Percentiles rank a stretch among this genome's conserved stretches.
phyloP scores from a whole-genome alignment of 2,329 filamentous ascomycete genomes.

The Penicillium verrucosum region DNA sequence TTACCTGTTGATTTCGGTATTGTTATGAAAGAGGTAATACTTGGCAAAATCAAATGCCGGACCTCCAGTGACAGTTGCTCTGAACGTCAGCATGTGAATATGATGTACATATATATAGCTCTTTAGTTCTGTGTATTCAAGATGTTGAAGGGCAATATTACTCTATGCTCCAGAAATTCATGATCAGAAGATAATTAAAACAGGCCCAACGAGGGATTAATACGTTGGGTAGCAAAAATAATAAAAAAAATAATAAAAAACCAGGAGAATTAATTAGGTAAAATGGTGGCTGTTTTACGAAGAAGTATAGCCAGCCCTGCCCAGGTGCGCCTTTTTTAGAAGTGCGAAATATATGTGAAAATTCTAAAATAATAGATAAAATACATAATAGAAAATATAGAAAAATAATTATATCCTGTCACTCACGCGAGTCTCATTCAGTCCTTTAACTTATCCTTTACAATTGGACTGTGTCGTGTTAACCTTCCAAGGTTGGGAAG shows the following conservation, averaged over 20 bases:
- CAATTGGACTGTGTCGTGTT: conserved; percentile 20
- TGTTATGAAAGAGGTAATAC: background rate
- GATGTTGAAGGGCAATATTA: background rate
- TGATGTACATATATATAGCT: background rate
- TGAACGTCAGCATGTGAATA: conserved; percentile 21
- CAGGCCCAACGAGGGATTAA: background rate
- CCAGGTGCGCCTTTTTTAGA: background rate
- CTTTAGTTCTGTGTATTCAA: background rate
- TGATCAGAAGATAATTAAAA: background rate
- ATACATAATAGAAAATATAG: background rate
- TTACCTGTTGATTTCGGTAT: background rate
- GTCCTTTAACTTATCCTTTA: conserved; percentile 5
- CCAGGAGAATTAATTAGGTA: conserved; percentile 14
- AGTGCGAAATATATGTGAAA: background rate
- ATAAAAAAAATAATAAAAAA: background rate
- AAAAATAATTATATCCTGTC: background rate
- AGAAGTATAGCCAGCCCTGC: conserved; percentile 18
- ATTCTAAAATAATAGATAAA: background rate
- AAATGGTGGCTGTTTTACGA: conserved; percentile 16
- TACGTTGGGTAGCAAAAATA: conserved; percentile 6
- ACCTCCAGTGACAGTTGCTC: conserved; percentile 10
- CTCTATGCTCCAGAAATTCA: background rate
- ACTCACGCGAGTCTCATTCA: conserved; percentile 2
- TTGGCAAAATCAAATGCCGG: conserved; percentile 8
- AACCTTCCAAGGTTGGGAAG: background rate